phyloP scores from a whole-genome alignment of 345 rosid genomes.

The Heritiera littoralis region DNA sequence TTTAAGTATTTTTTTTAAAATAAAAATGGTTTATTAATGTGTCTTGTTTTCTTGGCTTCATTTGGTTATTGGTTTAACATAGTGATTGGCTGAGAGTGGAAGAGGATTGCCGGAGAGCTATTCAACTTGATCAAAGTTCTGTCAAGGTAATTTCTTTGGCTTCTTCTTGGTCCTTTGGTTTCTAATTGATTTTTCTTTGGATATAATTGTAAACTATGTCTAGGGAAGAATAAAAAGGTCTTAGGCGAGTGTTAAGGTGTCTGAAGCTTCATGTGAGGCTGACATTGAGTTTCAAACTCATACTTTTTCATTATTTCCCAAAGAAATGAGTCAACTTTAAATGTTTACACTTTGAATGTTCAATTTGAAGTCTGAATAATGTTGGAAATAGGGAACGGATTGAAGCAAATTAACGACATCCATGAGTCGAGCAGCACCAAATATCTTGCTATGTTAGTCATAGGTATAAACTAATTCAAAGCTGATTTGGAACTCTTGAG shows the following conservation, averaged over 20 bases:
- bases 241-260: background rate
- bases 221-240: background rate
- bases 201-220: background rate
- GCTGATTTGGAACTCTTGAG: background rate
- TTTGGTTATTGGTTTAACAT: slow-evolving; percentile 19
- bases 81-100: slow-evolving; percentile 89
- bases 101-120: slow-evolving; percentile 78
- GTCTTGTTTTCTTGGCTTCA: background rate
- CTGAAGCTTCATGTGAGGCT: background rate
- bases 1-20: background rate
- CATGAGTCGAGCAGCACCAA: background rate
- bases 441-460: background rate
- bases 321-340: background rate
- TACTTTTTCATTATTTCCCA: background rate
- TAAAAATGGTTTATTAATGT: background rate
- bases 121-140: slow-evolving; percentile 63
- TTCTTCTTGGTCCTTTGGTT: background rate
- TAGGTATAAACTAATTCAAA: background rate
- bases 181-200: background rate
- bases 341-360: no score
- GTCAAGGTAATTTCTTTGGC: slow-evolving; percentile 54
- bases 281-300: background rate
- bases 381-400: background rate
- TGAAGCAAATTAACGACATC: background rate
- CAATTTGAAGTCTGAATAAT: no score